Evolutionary conservation across 768 basidiomycete genomes (phyloP).

Genomic region (Boletus rubescentipes): DNA sequence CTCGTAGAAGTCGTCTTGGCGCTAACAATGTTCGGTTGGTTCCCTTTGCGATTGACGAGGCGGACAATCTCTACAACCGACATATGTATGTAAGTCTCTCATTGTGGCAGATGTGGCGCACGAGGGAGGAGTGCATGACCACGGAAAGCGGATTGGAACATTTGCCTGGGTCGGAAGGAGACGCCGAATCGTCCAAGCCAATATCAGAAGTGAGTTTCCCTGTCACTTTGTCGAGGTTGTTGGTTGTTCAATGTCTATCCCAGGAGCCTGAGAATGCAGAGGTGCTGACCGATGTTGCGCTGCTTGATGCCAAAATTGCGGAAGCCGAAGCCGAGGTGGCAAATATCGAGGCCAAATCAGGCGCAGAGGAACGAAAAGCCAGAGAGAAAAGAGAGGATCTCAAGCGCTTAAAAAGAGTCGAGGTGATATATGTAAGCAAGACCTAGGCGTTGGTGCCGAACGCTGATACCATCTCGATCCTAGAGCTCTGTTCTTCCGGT

Average conservation of each 20-base stretch:
- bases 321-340: slow-evolving; percentile 59
- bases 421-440: slow-evolving; percentile 85
- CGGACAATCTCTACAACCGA: slow-evolving; percentile 82
- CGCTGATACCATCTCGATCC: slow-evolving; percentile 2
- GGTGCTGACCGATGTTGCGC: slow-evolving; percentile 67
- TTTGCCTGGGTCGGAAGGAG: slow-evolving; percentile 66
- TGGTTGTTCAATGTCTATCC: slow-evolving; percentile 1
- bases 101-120: slow-evolving; percentile 92
- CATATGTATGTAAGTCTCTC: slow-evolving; percentile 91
- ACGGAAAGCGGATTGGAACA: slow-evolving; percentile 88
- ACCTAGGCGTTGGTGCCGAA: background rate
- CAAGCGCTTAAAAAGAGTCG: slow-evolving; percentile 84
- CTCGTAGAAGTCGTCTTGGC: slow-evolving; percentile 52
- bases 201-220: slow-evolving; percentile 37
- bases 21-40: slow-evolving; percentile 65
- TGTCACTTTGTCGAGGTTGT: background rate
- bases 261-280: slow-evolving; percentile 64
- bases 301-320: slow-evolving; percentile 72
- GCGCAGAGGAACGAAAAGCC: slow-evolving; percentile 56
- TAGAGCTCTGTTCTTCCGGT: slow-evolving; percentile 84
- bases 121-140: slow-evolving; percentile 92
- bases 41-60: slow-evolving; percentile 95
- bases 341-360: slow-evolving; percentile 49
- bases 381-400: slow-evolving; percentile 76
- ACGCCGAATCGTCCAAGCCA: slow-evolving; percentile 52